A percentile compares a stretch with the other conserved stretches of the same genome.
phyloP scores from a whole-genome alignment of 306 rosid species.

The Malus domestica region ASM211411v1 NC_041803.1:15002501-15003000 shows the following conservation, averaged over 20 bases:
- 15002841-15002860: no score
- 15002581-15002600: neutral
- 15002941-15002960: neutral
- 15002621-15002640: neutral
- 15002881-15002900: neutral
- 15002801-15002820: neutral
- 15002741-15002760: neutral
- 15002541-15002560: neutral
- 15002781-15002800: neutral
- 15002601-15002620: neutral
- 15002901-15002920: neutral
- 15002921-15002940: neutral
- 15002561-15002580: neutral
- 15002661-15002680: neutral
- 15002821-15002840: no score
- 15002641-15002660: neutral
- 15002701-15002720: neutral
- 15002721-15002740: neutral
- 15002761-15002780: neutral
- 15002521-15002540: neutral
- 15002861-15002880: no score
- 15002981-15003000: neutral
- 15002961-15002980: neutral
- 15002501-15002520: neutral
- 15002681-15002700: neutral